Base-by-base conservation (phyloP, 2,329 filamentous ascomycete genomes). In the Aspergillus neoniger region DNA sequence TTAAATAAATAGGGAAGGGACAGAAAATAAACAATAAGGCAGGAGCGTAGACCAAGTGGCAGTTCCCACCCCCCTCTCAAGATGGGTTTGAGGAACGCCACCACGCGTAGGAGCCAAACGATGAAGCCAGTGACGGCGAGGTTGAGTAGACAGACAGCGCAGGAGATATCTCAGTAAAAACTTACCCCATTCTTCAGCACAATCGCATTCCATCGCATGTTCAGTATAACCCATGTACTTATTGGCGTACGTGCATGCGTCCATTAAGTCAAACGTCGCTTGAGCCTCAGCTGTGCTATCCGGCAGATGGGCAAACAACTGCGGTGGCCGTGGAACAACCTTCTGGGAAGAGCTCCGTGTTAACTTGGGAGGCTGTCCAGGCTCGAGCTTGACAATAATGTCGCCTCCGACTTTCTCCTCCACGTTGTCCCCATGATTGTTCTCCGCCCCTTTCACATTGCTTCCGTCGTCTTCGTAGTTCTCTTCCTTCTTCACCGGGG, bases 191-290 rank as follows among this genome's bases (percentile, higher is more conserved):
- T 97, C 92, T 79, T 96, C 91, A 67, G 85, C 83, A 78, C 95
- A 99, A 75, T 99, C 95, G 79, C 95, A 99, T 77, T 97, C 95
- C 76, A 98, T 83, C 62, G 91, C 94, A 79, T 93, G 91, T 72
- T 97, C 94, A 25, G 95, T 96, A 66, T 89, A 90, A 55, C 95
- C 95, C 79, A 98, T 88, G 67, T 91, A 87, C 76, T 96, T 97
- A 66, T 92, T 92, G 57, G 91, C 92, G 77, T 99, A 99, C 36
- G 91, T 89, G 76, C 94, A 98, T 68, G 91, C 86, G 55, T 88
- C 81, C 65, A 99, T 92, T 55, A 94, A 82, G 67, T 91, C 86
- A 70, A 99, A 99, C 14, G 86, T 86, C 25, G 83, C 80, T 67
- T 85, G 88, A 4, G 95, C 91, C 68, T 95, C 91, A 38, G 82